A percentile compares a stretch with the other conserved stretches of the same genome.
Evolutionary conservation across 331 rosid genomes (phyloP).

Genomic region (Quercus lobata): DNA sequence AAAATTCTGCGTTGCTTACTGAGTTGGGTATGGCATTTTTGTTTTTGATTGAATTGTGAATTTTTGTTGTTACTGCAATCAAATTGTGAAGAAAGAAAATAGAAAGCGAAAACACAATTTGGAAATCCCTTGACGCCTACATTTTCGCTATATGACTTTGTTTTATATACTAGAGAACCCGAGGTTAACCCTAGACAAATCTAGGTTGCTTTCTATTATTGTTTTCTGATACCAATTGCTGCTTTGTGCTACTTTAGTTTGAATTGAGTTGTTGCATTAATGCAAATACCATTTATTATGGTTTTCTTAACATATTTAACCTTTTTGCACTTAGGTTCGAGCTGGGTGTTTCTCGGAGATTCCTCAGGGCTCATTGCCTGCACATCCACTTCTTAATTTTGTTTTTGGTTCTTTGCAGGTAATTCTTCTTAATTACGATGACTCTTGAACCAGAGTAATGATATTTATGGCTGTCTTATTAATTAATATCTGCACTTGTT

Average conservation of each 20-base stretch:
- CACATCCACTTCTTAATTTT: slow-evolving; percentile 84
- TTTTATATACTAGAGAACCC: no score
- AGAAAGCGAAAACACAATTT: no score
- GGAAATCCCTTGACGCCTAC: no score
- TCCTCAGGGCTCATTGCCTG: slow-evolving; percentile 68
- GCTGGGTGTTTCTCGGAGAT: slow-evolving; percentile 96
- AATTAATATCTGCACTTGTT: slow-evolving; percentile 19
- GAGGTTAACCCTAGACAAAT: no score
- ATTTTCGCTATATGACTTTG: no score
- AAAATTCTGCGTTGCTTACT: slow-evolving; percentile 89
- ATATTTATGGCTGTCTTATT: slow-evolving; percentile 6
- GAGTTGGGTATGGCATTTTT: slow-evolving; percentile 74
- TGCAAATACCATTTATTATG: not conserved
- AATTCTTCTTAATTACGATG: slow-evolving; percentile 19
- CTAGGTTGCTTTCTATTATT: not conserved
- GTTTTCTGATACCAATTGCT: not conserved
- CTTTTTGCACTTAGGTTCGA: slow-evolving; percentile 61
- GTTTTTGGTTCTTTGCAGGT: slow-evolving; percentile 86
- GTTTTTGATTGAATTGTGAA: slow-evolving; percentile 1
- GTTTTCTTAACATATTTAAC: not conserved
- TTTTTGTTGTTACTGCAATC: not conserved
- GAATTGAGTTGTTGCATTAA: not conserved
- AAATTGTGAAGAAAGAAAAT: not conserved
- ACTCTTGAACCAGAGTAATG: slow-evolving; percentile 15
- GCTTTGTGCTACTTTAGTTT: not conserved